phyloP scores from a whole-genome alignment of 2,329 filamentous ascomycete species.

The Xylariales sp. region DNA sequence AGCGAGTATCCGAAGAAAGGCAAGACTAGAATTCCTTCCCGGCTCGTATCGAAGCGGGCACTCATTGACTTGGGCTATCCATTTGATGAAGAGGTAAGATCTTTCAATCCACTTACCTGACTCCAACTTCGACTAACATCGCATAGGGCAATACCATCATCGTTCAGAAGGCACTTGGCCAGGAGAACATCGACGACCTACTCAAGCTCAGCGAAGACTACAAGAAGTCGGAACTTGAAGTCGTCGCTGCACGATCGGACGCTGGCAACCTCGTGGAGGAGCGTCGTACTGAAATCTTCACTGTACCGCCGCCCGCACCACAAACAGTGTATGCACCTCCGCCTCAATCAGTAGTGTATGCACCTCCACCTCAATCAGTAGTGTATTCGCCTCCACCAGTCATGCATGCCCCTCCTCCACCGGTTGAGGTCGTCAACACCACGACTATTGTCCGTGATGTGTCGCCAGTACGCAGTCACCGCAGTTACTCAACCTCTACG shows the following conservation, averaged over 20 bases:
- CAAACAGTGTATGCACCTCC: conserved; percentile 13
- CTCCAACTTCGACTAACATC: neutral
- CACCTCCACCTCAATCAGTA: no score
- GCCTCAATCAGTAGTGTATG: no score
- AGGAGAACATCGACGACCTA: conserved; percentile 87
- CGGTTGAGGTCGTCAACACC: conserved; percentile 17
- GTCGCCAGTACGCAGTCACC: conserved; percentile 38
- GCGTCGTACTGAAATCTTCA: conserved; percentile 38
- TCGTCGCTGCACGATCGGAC: conserved; percentile 41
- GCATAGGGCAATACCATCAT: conserved; percentile 72
- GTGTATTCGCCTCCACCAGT: no score
- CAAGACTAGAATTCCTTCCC: conserved; percentile 81
- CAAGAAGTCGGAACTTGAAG: conserved; percentile 48
- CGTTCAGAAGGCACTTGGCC: conserved; percentile 77
- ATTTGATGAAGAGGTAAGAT: conserved; percentile 74
- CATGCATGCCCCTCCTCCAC: conserved; percentile 17
- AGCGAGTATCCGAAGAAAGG: conserved; percentile 74
- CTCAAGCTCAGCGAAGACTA: conserved; percentile 79
- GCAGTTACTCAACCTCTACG: conserved; percentile 30
- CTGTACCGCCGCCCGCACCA: conserved; percentile 24
- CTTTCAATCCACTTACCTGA: conserved; percentile 2
- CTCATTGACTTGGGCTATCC: conserved; percentile 83
- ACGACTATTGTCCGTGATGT: conserved; percentile 44
- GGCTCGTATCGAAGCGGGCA: conserved; percentile 74
- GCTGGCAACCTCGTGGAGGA: conserved; percentile 45